Evolutionary conservation across 352 stramenopile species (phyloP).

Genomic region (Blastocystis sp.): DNA sequence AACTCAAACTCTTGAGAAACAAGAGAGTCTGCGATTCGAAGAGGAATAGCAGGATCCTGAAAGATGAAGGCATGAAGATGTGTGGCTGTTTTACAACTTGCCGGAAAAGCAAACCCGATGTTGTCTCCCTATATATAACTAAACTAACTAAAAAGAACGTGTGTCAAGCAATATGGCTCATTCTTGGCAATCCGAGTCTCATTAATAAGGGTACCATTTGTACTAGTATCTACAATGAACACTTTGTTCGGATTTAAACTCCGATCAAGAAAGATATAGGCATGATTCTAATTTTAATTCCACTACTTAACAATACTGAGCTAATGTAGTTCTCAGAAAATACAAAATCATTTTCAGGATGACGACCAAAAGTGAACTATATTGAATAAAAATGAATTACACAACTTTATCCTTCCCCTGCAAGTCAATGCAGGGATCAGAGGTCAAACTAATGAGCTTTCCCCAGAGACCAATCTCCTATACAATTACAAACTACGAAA

Average conservation of each 20-base stretch:
- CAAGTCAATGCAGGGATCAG: conserved; percentile 28
- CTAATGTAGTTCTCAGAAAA: conserved; percentile 33
- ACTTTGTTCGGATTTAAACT: not conserved
- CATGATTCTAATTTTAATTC: conserved; percentile 2
- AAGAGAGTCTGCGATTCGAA: conserved; percentile 10
- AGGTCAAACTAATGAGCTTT: conserved; percentile 41
- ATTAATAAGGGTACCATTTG: conserved; percentile 53
- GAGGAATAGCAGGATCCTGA: not conserved
- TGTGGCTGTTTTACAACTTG: not conserved
- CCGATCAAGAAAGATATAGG: not conserved
- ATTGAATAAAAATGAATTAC: no score
- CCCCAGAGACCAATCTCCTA: conserved; percentile 40
- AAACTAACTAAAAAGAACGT: not conserved
- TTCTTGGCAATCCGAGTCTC: conserved; percentile 48
- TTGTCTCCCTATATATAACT: not conserved
- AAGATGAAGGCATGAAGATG: conserved; percentile 50
- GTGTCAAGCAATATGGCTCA: not conserved
- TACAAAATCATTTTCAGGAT: not conserved
- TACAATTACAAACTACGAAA: not conserved
- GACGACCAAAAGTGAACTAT: conserved; percentile 32
- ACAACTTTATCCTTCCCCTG: not conserved
- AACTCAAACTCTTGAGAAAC: conserved; percentile 12
- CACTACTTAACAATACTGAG: not conserved
- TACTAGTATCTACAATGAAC: conserved; percentile 5
- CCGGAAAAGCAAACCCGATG: not conserved